Conservation (phyloP, 2,329 filamentous ascomycete genomes). For the Colletotrichum sp. region DNA sequence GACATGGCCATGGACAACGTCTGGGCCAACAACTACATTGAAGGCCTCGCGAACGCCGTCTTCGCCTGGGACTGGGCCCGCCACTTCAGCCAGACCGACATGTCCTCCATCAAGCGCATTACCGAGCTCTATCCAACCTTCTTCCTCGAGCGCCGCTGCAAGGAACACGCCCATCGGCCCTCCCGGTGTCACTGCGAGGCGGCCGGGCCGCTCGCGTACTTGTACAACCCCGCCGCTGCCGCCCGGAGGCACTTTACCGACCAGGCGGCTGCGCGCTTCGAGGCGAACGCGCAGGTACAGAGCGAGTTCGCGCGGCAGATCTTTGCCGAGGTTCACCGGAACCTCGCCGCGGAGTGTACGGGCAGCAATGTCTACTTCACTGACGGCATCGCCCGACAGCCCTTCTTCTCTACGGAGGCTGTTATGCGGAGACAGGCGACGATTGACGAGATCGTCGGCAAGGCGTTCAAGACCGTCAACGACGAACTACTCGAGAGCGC, state of each 20-base stretch:
- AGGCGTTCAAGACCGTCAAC: neutral
- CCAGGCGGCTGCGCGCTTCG: neutral
- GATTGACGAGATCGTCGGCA: neutral
- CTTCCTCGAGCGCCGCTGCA: constrained; percentile 18
- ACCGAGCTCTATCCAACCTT: neutral
- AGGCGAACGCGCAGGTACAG: neutral
- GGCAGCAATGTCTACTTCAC: neutral
- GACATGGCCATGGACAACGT: neutral
- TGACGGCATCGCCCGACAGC: constrained; percentile 4
- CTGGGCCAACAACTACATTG: constrained; percentile 11
- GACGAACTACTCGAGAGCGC: neutral
- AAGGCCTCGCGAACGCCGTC: neutral
- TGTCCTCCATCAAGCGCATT: neutral
- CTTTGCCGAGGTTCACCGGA: neutral
- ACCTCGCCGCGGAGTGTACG: neutral
- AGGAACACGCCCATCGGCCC: constrained; percentile 9
- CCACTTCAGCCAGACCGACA: neutral
- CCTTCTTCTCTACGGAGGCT: neutral
- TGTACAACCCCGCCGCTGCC: constrained; percentile 21
- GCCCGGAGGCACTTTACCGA: constrained; percentile 6
- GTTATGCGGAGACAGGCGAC: neutral
- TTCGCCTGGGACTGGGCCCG: neutral
- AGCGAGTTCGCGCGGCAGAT: neutral
- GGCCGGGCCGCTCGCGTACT: constrained; percentile 1
- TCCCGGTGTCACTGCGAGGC: constrained; percentile 17